A percentile compares a stretch with the other conserved stretches of the same genome.
These are phyloP conservation scores for Aurinia saxatilis DNA, from an alignment of 345 rosid species.

Conservation along the genomic window DNA sequence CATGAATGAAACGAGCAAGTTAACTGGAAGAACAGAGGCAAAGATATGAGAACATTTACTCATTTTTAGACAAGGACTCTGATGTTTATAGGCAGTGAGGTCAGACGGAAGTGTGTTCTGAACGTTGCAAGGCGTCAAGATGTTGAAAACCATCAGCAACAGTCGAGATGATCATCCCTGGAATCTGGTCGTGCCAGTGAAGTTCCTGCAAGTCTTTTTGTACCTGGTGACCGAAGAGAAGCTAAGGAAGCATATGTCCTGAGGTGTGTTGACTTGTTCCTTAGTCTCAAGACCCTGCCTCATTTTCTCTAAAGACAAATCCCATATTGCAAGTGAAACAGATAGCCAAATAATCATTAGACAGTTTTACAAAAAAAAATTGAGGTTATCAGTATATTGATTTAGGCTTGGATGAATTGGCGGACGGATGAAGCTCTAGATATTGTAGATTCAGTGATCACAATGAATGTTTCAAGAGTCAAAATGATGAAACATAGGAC, in stretches of 20 bases:
- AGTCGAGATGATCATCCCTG: slow-evolving; percentile 84
- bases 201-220: slow-evolving; percentile 93
- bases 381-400: too few relatives aligned
- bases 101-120: slow-evolving; percentile 71
- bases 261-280: slow-evolving; percentile 78
- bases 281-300: slow-evolving; percentile 87
- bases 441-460: slow-evolving; percentile 27
- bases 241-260: slow-evolving; percentile 88
- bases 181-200: slow-evolving; percentile 91
- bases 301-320: slow-evolving; percentile 85
- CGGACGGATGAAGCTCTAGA: slow-evolving; percentile 19
- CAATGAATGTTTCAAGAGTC: background rate
- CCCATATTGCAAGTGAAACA: slow-evolving; percentile 59
- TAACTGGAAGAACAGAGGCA: background rate
- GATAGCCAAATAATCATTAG: background rate
- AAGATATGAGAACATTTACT: background rate
- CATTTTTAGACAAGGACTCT: background rate
- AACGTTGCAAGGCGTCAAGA: slow-evolving; percentile 88
- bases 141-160: slow-evolving; percentile 83
- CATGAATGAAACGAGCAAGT: too few relatives aligned
- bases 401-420: slow-evolving; percentile 48
- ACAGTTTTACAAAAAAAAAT: too few relatives aligned
- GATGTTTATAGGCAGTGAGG: slow-evolving; percentile 11
- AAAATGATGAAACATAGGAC: slow-evolving; percentile 34
- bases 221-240: slow-evolving; percentile 89